Evolutionary conservation across 2,329 filamentous ascomycete genomes (phyloP), one percentile per base, ranked within the genome.

Genomic region (Raffaelea albimanens): DNA sequence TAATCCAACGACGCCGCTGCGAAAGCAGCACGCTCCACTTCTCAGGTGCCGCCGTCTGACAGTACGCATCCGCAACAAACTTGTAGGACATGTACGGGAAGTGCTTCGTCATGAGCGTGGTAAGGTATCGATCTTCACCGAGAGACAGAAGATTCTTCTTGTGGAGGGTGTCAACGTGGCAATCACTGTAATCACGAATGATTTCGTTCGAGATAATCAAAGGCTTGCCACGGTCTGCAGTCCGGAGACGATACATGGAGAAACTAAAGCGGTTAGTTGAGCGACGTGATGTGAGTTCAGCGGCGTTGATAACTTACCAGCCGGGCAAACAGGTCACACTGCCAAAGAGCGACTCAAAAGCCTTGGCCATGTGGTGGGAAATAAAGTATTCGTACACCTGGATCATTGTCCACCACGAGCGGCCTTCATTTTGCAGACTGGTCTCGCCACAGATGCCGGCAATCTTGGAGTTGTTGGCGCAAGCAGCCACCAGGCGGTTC

Each of bases 371-470:
- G 67, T 98, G 86, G 74, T 98, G 93, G 25, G 93, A 97, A 61
- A 98, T 98, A 66, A 90, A 98, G 73, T 98, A 98, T 66, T 98
- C 93, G 69, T 98, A 98, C 55, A 98, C 93, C 65, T 98, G 93
- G 60, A 98, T 98, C 93, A 98, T 98, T 13, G 93, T 98, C 87
- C 88, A 95, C 89, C 90, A 97, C 59, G 83, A 90, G 56, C 83
- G 78, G 58, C 96, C 88, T 64, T 96, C 91, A 59, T 98, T 98
- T 63, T 96, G 87, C 59, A 98, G 73, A 65, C 84, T 93, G 2
- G 93, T 98, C 65, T 98, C 93, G 62, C 93, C 93, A 63, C 93
- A 98, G 52, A 97, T 96, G 68, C 91, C 93, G 21, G 87, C 89
- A 69, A 98, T 95, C 71, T 94, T 95, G 29, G 88, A 83, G 63